Evolutionary conservation across 257 asterid species (phyloP).

Genomic region (Solanum chaucha): DNA sequence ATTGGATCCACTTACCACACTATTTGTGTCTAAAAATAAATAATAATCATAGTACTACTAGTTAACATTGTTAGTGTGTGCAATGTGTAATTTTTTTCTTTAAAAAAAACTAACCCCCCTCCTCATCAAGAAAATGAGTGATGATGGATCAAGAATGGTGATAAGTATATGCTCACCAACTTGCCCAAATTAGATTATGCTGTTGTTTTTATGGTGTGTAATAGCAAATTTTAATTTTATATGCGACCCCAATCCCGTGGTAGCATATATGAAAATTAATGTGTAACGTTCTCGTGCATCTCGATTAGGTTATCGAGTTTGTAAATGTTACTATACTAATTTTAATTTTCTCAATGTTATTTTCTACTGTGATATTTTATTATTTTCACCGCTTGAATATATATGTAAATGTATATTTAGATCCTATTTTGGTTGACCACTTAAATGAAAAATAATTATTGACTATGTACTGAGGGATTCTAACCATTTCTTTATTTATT

Average conservation of each 20-base stretch:
- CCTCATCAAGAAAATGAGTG: constrained; percentile 1
- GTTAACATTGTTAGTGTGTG: background rate
- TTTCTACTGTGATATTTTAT: background rate
- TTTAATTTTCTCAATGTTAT: background rate
- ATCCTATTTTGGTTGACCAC: background rate
- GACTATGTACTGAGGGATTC: background rate
- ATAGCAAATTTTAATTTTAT: constrained; percentile 19
- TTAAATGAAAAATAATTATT: background rate
- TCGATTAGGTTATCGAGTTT: constrained; percentile 13
- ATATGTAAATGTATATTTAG: no score
- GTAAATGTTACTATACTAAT: background rate
- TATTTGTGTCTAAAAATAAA: constrained; percentile 32
- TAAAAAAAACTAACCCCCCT: background rate
- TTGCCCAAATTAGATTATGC: constrained; percentile 4
- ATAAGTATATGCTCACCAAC: constrained; percentile 12
- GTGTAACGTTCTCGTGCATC: constrained; percentile 9
- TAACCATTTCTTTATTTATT: background rate
- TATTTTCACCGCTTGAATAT: background rate
- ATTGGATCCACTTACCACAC: constrained; percentile 36
- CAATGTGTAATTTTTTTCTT: background rate
- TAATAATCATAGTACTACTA: background rate
- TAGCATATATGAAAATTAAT: background rate
- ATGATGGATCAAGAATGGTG: constrained; percentile 7
- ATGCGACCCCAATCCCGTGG: background rate
- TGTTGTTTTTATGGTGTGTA: background rate